A percentile compares a stretch with the other conserved stretches of the same genome.
phyloP scores from a whole-genome alignment of 208 protist species.

The Crithidia brevicula region DNA sequence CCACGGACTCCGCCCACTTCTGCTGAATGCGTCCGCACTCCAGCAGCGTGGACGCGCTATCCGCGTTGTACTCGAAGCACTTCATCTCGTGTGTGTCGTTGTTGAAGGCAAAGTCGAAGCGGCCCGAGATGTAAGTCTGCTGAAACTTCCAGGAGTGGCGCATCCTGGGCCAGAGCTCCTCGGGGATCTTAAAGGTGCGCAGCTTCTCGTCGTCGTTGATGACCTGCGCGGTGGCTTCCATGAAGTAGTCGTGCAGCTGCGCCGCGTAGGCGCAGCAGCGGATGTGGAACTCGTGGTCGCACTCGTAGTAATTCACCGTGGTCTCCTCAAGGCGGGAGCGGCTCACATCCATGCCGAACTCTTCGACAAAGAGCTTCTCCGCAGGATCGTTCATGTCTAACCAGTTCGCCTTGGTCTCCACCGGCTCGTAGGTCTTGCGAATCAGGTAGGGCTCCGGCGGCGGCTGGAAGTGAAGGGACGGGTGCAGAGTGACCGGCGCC shows the following conservation, averaged over 20 bases:
- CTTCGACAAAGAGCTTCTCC: constrained; percentile 75
- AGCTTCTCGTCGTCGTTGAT: constrained; percentile 80
- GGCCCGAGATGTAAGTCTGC: constrained; percentile 76
- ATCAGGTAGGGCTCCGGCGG: constrained; percentile 54
- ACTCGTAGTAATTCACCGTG: constrained; percentile 81
- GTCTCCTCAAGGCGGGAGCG: constrained; percentile 60
- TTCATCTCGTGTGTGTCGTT: constrained; percentile 75
- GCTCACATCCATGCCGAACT: constrained; percentile 82
- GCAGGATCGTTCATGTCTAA: constrained; percentile 78
- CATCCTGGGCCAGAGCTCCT: constrained; percentile 88
- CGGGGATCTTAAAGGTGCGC: constrained; percentile 67
- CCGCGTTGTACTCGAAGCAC: constrained; percentile 94
- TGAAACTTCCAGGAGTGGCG: constrained; percentile 81
- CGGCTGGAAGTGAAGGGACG: constrained; percentile 56
- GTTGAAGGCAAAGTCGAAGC: constrained; percentile 92
- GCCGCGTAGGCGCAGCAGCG: constrained; percentile 62
- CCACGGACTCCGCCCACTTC: constrained; percentile 85
- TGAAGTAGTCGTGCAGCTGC: constrained; percentile 82
- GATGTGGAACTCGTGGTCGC: constrained; percentile 77
- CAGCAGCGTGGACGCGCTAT: constrained; percentile 88
- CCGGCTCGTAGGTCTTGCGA: constrained; percentile 64
- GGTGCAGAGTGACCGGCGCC: constrained; percentile 54
- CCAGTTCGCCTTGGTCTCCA: constrained; percentile 58
- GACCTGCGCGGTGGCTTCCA: constrained; percentile 87
- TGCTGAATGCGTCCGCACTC: constrained; percentile 89